Evolutionary conservation across 768 basidiomycete species (phyloP).

Genomic region (Termitomyces sp.): DNA sequence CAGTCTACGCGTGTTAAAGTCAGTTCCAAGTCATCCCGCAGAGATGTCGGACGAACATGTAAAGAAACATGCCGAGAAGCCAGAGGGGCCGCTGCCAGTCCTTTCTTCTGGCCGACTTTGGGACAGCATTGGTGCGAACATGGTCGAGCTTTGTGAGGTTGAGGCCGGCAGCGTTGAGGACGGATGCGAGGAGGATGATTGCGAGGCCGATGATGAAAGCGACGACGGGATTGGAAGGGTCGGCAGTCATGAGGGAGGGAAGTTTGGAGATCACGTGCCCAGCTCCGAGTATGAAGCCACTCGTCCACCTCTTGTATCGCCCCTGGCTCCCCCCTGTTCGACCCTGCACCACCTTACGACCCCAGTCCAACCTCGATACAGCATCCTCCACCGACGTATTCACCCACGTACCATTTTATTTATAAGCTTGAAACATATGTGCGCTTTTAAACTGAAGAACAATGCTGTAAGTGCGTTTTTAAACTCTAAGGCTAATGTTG

Average conservation of each 20-base stretch:
- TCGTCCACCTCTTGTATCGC: not conserved
- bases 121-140: conserved; percentile 70
- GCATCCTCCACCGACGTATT: conserved; percentile 15
- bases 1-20: conserved; percentile 34
- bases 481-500: too few relatives aligned
- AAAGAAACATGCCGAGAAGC: conserved; percentile 90
- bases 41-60: conserved; percentile 55
- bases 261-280: not conserved
- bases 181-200: conserved; percentile 78
- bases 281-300: too few relatives aligned
- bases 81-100: conserved; percentile 86
- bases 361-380: conserved; percentile 1
- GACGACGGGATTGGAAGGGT: conserved; percentile 23
- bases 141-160: conserved; percentile 95
- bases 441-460: too few relatives aligned
- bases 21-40: not conserved
- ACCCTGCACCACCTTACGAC: conserved; percentile 14
- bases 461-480: too few relatives aligned
- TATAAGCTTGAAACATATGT: too few relatives aligned
- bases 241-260: conserved; percentile 7
- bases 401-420: conserved; percentile 6
- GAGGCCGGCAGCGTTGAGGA: conserved; percentile 89
- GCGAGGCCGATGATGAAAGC: conserved; percentile 81
- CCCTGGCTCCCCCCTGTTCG: conserved; percentile 2
- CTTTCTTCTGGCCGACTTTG: conserved; percentile 63